Evolutionary conservation across 768 basidiomycete genomes (phyloP).

Genomic region (Lactarius hengduanensis): DNA sequence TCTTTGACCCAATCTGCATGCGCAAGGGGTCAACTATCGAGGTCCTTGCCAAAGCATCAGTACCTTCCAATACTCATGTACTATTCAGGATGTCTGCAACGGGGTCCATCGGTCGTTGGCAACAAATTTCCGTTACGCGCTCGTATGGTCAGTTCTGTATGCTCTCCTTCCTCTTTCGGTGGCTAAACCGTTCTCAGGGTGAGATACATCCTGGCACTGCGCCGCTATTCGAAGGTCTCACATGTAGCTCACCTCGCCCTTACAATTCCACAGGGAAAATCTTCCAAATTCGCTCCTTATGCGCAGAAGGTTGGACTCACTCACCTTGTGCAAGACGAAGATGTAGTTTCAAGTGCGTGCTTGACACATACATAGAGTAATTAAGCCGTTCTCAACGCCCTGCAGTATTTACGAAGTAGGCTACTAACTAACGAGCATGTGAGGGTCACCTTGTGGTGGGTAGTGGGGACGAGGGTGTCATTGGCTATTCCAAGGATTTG

Average conservation of each 20-base stretch:
- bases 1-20: slow-evolving; percentile 87
- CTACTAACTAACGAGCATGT: background rate
- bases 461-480: background rate
- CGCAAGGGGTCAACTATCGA: slow-evolving; percentile 93
- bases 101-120: slow-evolving; percentile 89
- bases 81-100: slow-evolving; percentile 75
- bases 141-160: slow-evolving; percentile 71
- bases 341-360: slow-evolving; percentile 81
- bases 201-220: slow-evolving; percentile 9
- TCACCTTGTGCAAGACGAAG: slow-evolving; percentile 84
- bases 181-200: slow-evolving; percentile 17
- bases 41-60: slow-evolving; percentile 40
- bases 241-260: background rate
- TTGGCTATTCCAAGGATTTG: background rate
- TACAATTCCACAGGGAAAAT: slow-evolving; percentile 64
- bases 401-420: slow-evolving; percentile 39
- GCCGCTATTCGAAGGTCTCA: slow-evolving; percentile 20
- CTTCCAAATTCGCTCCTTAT: slow-evolving; percentile 90
- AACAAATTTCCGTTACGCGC: slow-evolving; percentile 88
- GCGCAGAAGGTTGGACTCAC: slow-evolving; percentile 89
- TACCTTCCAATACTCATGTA: slow-evolving; percentile 3
- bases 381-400: slow-evolving; percentile 12
- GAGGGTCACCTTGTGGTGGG: background rate
- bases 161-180: slow-evolving; percentile 1
- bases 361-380: background rate